Evolutionary conservation across 495 filamentous ascomycete genomes (phyloP).

Genomic region (Penicillium malachiteum): DNA sequence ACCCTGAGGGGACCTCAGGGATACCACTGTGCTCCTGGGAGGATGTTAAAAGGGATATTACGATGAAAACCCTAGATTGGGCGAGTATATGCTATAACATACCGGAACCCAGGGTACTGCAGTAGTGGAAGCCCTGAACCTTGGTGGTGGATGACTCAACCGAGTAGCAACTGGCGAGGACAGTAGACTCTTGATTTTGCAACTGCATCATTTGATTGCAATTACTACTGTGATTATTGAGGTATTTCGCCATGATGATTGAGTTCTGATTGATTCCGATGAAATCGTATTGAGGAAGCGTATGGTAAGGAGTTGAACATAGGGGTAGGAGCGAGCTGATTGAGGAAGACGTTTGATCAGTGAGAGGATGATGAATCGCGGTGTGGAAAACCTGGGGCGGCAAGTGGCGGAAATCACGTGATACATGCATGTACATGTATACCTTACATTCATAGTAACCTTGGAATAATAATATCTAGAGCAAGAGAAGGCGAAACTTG

Average conservation of each 20-base stretch:
- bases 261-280: conserved; percentile 8
- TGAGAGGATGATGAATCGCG: not conserved
- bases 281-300: conserved; percentile 6
- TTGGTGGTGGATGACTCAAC: conserved; percentile 53
- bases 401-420: not conserved
- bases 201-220: conserved; percentile 62
- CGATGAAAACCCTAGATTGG: not conserved
- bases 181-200: conserved; percentile 51
- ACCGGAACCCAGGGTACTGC: conserved; percentile 81
- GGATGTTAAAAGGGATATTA: conserved; percentile 5
- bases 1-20: conserved; percentile 90
- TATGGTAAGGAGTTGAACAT: not conserved
- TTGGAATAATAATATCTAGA: too few relatives aligned
- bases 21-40: conserved; percentile 86
- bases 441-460: not conserved
- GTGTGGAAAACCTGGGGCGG: conserved; percentile 3
- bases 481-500: not conserved
- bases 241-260: conserved; percentile 54
- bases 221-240: conserved; percentile 68
- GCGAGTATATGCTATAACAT: conserved; percentile 18
- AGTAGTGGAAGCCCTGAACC: conserved; percentile 88
- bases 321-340: not conserved
- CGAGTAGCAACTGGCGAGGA: conserved; percentile 84
- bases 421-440: not conserved
- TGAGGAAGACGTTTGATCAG: not conserved